Percentiles rank a stretch among this genome's conserved stretches.
phyloP scores from a whole-genome alignment of 2,329 filamentous ascomycete genomes.

The Xylariales sp. region DNA sequence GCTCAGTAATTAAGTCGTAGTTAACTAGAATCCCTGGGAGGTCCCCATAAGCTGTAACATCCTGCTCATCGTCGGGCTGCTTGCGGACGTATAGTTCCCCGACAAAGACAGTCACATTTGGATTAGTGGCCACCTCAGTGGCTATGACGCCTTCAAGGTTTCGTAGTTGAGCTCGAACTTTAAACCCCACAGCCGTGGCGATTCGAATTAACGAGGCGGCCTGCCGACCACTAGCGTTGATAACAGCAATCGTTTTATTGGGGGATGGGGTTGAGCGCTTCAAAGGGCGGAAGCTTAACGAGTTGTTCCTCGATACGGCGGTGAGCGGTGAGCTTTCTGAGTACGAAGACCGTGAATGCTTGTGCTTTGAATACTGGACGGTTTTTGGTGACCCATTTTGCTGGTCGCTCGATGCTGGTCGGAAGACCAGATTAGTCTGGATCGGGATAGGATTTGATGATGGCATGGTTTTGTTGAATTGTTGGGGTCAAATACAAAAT shows the following conservation, averaged over 20 bases:
- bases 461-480: slow-evolving; percentile 43
- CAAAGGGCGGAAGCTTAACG: slow-evolving; percentile 68
- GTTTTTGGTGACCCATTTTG: slow-evolving; percentile 47
- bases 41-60: slow-evolving; percentile 75
- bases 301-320: slow-evolving; percentile 66
- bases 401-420: slow-evolving; percentile 46
- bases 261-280: slow-evolving; percentile 69
- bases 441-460: slow-evolving; percentile 50
- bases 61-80: slow-evolving; percentile 62
- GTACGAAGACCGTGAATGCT: slow-evolving; percentile 71
- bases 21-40: slow-evolving; percentile 76
- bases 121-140: slow-evolving; percentile 82
- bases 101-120: slow-evolving; percentile 76
- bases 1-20: slow-evolving; percentile 75
- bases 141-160: slow-evolving; percentile 89
- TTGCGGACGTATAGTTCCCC: slow-evolving; percentile 72
- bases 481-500: slow-evolving; percentile 5
- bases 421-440: slow-evolving; percentile 49
- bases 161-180: slow-evolving; percentile 90
- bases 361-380: slow-evolving; percentile 58
- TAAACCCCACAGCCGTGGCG: slow-evolving; percentile 91
- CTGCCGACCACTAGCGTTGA: slow-evolving; percentile 96
- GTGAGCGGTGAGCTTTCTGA: slow-evolving; percentile 67
- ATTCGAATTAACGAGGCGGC: slow-evolving; percentile 95
- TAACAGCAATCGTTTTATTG: slow-evolving; percentile 88